These are phyloP conservation scores for Coemansia sp. DNA, from an alignment of 192 early-diverging fungal species.

Conservation along the genomic window DNA sequence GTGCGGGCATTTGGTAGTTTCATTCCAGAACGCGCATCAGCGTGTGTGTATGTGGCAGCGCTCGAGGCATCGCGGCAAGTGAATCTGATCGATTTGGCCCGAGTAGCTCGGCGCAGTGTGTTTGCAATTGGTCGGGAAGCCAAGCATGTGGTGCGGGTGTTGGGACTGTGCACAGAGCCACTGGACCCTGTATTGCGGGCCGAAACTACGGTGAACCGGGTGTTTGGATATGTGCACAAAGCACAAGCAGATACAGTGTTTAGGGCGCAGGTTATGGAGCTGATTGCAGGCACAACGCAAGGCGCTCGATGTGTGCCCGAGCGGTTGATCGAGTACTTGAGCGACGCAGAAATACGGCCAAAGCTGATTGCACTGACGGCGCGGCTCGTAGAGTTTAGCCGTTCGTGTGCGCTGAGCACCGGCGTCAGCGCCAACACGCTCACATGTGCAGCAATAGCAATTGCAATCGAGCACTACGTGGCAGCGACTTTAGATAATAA, in stretches of 20 bases:
- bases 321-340: constrained; percentile 15
- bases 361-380: constrained; percentile 12
- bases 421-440: constrained; percentile 24
- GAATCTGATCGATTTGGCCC: constrained; percentile 21
- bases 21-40: constrained; percentile 4
- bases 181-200: constrained; percentile 26
- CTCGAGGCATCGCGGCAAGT: constrained; percentile 13
- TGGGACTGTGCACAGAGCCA: constrained; percentile 11
- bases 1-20: constrained; percentile 19
- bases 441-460: constrained; percentile 17
- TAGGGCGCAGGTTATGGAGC: not conserved
- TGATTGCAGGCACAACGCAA: not conserved
- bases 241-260: not conserved
- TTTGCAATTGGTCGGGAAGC: constrained; percentile 22
- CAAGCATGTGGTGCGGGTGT: constrained; percentile 3
- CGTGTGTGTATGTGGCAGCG: constrained; percentile 35
- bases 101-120: constrained; percentile 9
- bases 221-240: constrained; percentile 16
- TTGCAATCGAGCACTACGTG: constrained; percentile 23
- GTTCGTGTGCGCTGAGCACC: constrained; percentile 8
- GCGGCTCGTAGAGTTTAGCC: constrained; percentile 16
- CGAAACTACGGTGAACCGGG: constrained; percentile 22
- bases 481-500: not conserved
- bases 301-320: not conserved
- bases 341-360: not conserved